Evolutionary conservation across 2,329 filamentous ascomycete species (phyloP), one percentile per base, ranked within the genome.

Genomic region (Mollisiaceae sp.): DNA sequence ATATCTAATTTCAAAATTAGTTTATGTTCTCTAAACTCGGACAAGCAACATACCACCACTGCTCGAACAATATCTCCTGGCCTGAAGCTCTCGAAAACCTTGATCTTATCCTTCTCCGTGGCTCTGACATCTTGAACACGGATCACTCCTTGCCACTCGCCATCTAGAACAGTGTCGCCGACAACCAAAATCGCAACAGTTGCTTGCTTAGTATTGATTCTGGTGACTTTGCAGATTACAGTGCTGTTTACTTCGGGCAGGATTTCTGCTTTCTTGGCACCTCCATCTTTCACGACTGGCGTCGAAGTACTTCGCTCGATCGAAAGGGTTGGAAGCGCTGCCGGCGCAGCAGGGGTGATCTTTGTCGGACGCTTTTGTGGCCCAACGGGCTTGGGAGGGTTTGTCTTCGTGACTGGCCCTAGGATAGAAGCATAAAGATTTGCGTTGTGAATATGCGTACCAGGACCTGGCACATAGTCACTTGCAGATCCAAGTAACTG

Each of bases 61-160:
- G 93, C 95, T 59, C 92, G 82, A 60, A 99, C 92, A 70, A 98
- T 88, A 81, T 99, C 95, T 0, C 95, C 95, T 0, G 96, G 94
- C 70, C 93, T 86, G 76, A 98, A 98, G 74, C 90, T 92, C 77
- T 97, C 93, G 71, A 92, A 90, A 69, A 98, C 91, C 77, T 91
- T 92, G 52, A 97, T 92, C 72, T 92, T 92, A 77, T 98, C 95
- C 80, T 97, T 97, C 81, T 99, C 95, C 20, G 95, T 97, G 2
- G 93, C 93, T 63, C 95, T 86, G 39, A 99, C 92, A 76, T 99
- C 95, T 80, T 98, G 94, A 68, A 90, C 88, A 20, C 93, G 86
- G 66, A 97, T 93, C 67, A 96, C 81, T 4, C 91, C 93, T 79
- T 93, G 90, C 86, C 94, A 96, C 71, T 93, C 90, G 59, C 92